phyloP scores from a whole-genome alignment of 805 yeast genomes.

The Nakazawaea populi region DNA sequence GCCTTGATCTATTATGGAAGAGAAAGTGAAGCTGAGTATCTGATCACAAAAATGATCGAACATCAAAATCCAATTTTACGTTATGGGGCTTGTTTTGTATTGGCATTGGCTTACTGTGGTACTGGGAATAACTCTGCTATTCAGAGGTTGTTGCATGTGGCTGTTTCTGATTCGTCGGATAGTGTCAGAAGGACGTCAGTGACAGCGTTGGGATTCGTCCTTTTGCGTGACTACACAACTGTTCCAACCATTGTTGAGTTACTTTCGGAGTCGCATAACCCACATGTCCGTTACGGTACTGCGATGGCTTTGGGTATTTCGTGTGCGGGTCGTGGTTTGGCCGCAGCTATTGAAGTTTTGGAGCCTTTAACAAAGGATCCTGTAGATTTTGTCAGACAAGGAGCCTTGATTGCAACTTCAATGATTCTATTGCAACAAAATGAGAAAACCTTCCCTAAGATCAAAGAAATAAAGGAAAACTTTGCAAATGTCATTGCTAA shows the following conservation, averaged over 20 bases:
- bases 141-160: slow-evolving; percentile 79
- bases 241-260: slow-evolving; percentile 94
- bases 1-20: slow-evolving; percentile 83
- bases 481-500: slow-evolving; percentile 72
- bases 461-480: slow-evolving; percentile 66
- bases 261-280: slow-evolving; percentile 90
- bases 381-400: slow-evolving; percentile 96
- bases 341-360: slow-evolving; percentile 84
- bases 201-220: slow-evolving; percentile 82
- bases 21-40: slow-evolving; percentile 71
- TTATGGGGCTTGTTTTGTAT: slow-evolving; percentile 92
- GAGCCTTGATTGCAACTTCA: slow-evolving; percentile 87
- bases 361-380: slow-evolving; percentile 92
- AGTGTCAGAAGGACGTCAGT: slow-evolving; percentile 97
- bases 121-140: slow-evolving; percentile 89
- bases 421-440: slow-evolving; percentile 88
- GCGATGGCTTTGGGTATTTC: slow-evolving; percentile 96
- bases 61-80: slow-evolving; percentile 83
- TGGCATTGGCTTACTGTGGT: slow-evolving; percentile 95
- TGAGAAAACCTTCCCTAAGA: slow-evolving; percentile 76
- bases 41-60: slow-evolving; percentile 58
- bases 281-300: slow-evolving; percentile 97
- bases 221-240: slow-evolving; percentile 85
- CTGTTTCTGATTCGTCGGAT: slow-evolving; percentile 94
- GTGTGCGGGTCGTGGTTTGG: slow-evolving; percentile 90